Percentiles rank a stretch among this genome's conserved stretches.
These are phyloP conservation scores for Pyrenophora tritici-repentis DNA, from an alignment of 2,329 filamentous ascomycete genomes.

Conservation along the genomic window DNA sequence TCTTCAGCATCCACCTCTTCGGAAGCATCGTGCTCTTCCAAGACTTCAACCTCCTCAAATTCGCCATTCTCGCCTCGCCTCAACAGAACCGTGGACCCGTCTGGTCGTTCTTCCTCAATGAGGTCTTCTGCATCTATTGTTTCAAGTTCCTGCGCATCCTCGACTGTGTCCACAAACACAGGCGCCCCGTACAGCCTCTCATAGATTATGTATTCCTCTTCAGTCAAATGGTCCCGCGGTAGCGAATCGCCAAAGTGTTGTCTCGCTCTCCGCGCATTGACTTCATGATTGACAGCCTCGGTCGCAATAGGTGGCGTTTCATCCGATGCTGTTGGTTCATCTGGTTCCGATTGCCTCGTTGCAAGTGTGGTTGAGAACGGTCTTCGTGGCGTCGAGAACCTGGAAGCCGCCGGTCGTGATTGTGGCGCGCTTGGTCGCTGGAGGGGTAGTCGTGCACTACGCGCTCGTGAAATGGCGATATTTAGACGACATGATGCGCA, in stretches of 20 bases:
- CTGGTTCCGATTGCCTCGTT: slow-evolving; percentile 20
- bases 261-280: slow-evolving; percentile 70
- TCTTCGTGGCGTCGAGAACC: slow-evolving; percentile 24
- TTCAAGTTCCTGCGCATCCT: slow-evolving; percentile 48
- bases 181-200: slow-evolving; percentile 81
- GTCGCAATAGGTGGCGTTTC: slow-evolving; percentile 15
- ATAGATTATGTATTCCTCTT: slow-evolving; percentile 75
- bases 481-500: slow-evolving; percentile 43
- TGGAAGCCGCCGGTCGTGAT: slow-evolving; percentile 18
- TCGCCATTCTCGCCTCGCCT: slow-evolving; percentile 61
- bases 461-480: slow-evolving; percentile 31
- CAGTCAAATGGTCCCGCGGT: slow-evolving; percentile 70
- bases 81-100: slow-evolving; percentile 52
- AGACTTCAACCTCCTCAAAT: slow-evolving; percentile 63
- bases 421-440: slow-evolving; percentile 16
- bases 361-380: slow-evolving; percentile 25
- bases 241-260: slow-evolving; percentile 77
- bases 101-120: slow-evolving; percentile 36
- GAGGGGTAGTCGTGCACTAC: slow-evolving; percentile 30
- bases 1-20: slow-evolving; percentile 26
- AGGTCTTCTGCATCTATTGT: slow-evolving; percentile 55
- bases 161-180: slow-evolving; percentile 64
- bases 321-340: slow-evolving; percentile 1
- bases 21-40: slow-evolving; percentile 21
- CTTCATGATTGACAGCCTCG: slow-evolving; percentile 56